Base-by-base conservation (phyloP, 139 green algal species). In the Astrephomene gubernaculifera region DNA sequence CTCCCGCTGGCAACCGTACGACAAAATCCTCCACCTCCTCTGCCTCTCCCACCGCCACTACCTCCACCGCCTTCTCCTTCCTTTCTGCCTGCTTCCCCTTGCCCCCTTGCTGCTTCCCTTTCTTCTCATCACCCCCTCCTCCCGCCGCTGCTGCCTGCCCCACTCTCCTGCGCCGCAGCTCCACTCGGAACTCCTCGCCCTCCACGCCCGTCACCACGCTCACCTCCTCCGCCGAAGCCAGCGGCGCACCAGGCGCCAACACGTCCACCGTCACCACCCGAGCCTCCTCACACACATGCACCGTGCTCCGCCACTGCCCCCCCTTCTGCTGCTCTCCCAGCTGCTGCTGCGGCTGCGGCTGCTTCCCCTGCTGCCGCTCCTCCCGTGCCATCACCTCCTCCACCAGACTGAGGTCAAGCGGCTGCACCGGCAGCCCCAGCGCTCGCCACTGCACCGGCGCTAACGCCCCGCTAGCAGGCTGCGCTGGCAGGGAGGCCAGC, bases 1-100 rank as follows among this genome's bases (percentile, higher is more conserved):
- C 31, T 6, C 24, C 52, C 38, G 2, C 54, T 14, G 84, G 84
- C 67, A 88, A 53, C 84, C 38, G 38, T 57, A 88, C 52, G 2
- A 4, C 4, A 19, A 81, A 80, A 14, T 73, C 36, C 43, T 69
- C 70, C 43, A 31, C 21, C 38, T 33, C 3, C 63, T 29, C 44
- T n/a, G n/a, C 53, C 36, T 43, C 33, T 63, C 25, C 73, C 7
- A 39, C 75, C 35, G 36, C 36, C 39, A 19, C 53, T 1, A 2
- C 73, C 21, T 6, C 73, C 36, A 2, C 49, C 24, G n/a, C n/a
- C n/a, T n/a, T n/a, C n/a, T n/a, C n/a, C n/a, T n/a, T n/a, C n/a
- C n/a, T n/a, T n/a, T n/a, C n/a, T n/a, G n/a, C n/a, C n/a, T n/a
- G n/a, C n/a, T n/a, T n/a, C n/a, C n/a, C n/a, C n/a, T n/a, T n/a